phyloP scores from a whole-genome alignment of 306 rosid genomes.

The Hippophae gyantsensis region DNA sequence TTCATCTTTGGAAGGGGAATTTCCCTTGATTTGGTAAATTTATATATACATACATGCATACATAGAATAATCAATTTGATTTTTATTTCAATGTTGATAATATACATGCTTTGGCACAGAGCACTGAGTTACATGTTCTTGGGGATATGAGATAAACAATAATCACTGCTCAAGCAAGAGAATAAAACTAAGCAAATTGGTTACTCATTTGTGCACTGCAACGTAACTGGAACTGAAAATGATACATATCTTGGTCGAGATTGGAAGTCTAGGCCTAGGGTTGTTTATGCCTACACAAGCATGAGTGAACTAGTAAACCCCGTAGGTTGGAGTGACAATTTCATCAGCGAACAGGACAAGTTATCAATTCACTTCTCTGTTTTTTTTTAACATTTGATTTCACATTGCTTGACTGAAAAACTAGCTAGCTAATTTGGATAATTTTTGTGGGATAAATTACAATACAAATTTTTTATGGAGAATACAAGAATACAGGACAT shows the following conservation, averaged over 20 bases:
- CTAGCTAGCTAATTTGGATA: not conserved
- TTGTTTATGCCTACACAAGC: constrained; percentile 31
- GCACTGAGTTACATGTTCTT: constrained; percentile 18
- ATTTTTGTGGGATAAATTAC: not conserved
- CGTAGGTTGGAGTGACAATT: constrained; percentile 33
- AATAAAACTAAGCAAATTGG: constrained; percentile 2
- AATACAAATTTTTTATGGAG: constrained; percentile 32
- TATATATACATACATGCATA: no score
- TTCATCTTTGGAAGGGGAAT: constrained; percentile 35
- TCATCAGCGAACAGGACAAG: constrained; percentile 7
- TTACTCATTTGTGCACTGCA: constrained; percentile 49
- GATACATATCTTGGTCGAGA: constrained; percentile 44
- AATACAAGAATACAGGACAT: constrained; percentile 32
- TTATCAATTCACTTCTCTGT: not conserved
- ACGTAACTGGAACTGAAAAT: constrained; percentile 24
- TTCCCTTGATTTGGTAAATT: constrained; percentile 33
- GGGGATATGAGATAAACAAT: constrained; percentile 16
- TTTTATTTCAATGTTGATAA: no score
- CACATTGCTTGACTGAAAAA: not conserved
- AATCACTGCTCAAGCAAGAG: constrained; percentile 54
- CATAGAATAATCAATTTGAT: no score
- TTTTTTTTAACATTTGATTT: no score
- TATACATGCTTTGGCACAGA: constrained; percentile 14
- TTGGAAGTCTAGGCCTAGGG: constrained; percentile 36
- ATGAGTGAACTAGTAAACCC: constrained; percentile 21